Base-by-base conservation (phyloP, 306 rosid species). In the Rosa lucieae region DNA sequence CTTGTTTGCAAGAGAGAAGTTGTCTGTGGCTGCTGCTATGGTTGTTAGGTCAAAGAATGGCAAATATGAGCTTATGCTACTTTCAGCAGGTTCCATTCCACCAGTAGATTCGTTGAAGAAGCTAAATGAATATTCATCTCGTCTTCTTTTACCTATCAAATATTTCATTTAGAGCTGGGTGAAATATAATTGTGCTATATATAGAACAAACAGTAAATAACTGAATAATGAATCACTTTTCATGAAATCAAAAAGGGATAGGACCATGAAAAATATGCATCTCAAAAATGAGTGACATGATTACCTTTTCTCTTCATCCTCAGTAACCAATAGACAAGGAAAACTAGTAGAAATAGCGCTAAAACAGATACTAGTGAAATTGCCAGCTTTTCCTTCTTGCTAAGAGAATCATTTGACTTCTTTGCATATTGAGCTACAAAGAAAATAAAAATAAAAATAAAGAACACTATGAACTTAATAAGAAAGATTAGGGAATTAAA, bases 241-340 rank as follows among this genome's bases (percentile, higher is more conserved):
- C 18, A 62, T 13, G 18, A 29, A 62, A 3, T 4, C 3, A 62
- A 26, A 26, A 62, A 62, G 40, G 35, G 8, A 58, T 9, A 58
- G 6, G 32, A 58, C 42, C 42, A 3, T 40, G 5, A 40, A 3
- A 40, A 40, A 6, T 17, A 55, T 55, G 62, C 11, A 20, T 9
- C 12, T 8, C 29, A 29, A 15, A 14, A 13, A 37, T 14, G 65
- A 21, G 29, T 21, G 65, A 58, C 13, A 26, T 63, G 42, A 65
- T 49, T 71, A 77, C 85, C 52, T 47, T 14, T 70, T 26, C n/a
- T 70, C 63, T 65, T 77, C 35, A 40, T 32, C 5, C 0, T 63
- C 1, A 4, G 0, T 37, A 78, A 8, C 15, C 79, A 52, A 55
- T 63, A 82, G 3, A 42, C 13, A 3, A 77, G 29, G 32, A 10